Evolutionary conservation across 768 basidiomycete species (phyloP), one percentile per base, ranked within the genome.

Genomic region (Phlebiopsis gigantea): DNA sequence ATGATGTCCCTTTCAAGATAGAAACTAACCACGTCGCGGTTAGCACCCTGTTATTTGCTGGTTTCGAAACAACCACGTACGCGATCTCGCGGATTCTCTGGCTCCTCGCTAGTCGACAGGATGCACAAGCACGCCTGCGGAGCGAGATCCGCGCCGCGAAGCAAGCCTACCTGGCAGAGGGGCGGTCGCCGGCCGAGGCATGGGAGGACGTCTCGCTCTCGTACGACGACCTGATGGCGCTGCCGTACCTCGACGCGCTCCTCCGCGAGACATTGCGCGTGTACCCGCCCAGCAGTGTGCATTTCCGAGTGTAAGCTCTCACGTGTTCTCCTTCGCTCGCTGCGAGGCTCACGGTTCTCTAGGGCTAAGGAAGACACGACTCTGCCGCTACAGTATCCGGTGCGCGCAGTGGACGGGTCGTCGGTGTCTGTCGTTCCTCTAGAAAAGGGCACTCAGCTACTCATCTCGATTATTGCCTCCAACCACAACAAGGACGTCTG

Each of bases 401-500:
- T 80, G 41, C 59, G 57, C 28, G 73, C 72, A 2, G 29, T 63
- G 1, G 68, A 77, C 58, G 77, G 77, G 9, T 57, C 62, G 28
- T 63, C 69, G 5, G 67, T 78, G 17, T 49, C 61, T 8, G 71
- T 74, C 49, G 63, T 80, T 15, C 51, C 67, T 2, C 59, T 81
- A 14, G 73, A 73, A 0, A 75, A 71, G 14, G 66, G 69, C 50
- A 79, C 79, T 1, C 62, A 65, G 15, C 49, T 79, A 12, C 57
- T 71, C n/a, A 62, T 77, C 15, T 74, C 73, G 1, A 69, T 79
- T 29, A 39, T 73, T 10, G 65, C 64, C 28, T 65, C 70, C 25
- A 80, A 80, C 55, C 65, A 69, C 15, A 71, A 76, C 61, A 71
- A 69, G 12, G 67, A 67, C 0, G 61, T 79, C 2, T 80, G 79